Evolutionary conservation across 768 basidiomycete species (phyloP), one percentile per base, ranked within the genome.

Genomic region (Exidia glandulosa): DNA sequence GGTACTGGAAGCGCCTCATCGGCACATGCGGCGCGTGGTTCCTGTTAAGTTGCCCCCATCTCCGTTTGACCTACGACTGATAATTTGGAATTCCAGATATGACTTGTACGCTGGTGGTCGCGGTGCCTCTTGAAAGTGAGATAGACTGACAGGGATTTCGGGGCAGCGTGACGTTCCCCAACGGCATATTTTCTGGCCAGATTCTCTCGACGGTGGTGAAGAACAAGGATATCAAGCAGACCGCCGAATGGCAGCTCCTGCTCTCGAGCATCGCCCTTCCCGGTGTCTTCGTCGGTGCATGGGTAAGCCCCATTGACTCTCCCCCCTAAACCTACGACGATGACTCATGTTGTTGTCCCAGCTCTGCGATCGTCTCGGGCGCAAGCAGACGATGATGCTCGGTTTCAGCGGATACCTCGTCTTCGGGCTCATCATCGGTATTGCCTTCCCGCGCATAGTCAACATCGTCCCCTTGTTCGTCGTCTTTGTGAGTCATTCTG

Each of bases 21-120:
- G 88, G 88, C 10, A 90, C 86, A 4, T 83, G 81, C 60, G 86
- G 85, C 16, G 84, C 86, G 48, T 89, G 87, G 87, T 83, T 55
- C 56, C 74, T 63, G 29, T 63, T 6, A 45, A 57, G 57, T 25
- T 48, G 29, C 25, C 32, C 50, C 37, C 12, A 12, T 54, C n/a
- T 25, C 27, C 1, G 6, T 1, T 23, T 45, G 10, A 45, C 19
- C 41, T 19, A 6, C 23, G 41, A 2, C 41, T 45, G 41, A 36
- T 23, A 6, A 45, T 6, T 25, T 19, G n/a, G n/a, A n/a, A n/a
- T n/a, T 19, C 12, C 10, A 45, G 41, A 19, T 45, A 45, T 19
- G 41, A 45, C 19, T 45, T 45, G 41, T 45, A 45, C 6, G 41
- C 23, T 45, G 41, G 19, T 6, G 6, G 41, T 19, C 5, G 41